Base-by-base conservation (phyloP, 75 land plant species). In the Azolla pinnata region DNA sequence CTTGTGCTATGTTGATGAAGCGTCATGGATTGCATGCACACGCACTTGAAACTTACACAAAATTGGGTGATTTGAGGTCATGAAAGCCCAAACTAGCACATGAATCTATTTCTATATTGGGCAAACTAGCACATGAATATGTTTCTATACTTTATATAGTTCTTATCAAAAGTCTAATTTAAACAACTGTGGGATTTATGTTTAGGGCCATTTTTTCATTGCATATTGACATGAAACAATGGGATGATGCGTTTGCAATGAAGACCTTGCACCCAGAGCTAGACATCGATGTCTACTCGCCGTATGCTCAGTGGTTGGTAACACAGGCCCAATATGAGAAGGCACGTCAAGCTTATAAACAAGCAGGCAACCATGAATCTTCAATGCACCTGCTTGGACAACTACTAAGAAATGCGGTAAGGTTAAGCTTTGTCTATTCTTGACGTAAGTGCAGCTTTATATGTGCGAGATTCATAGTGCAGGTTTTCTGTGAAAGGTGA, bases 241-340 rank as follows among this genome's bases (percentile, higher is more conserved):
- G 75, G 75, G 75, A 73, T 26, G 75, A 73, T 60, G 75, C 75
- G 17, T 73, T 73, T 59, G 60, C 75, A 52, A 33, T 67, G 33
- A 67, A 73, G 56, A 56, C 29, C 45, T 44, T 73, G 29, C 75
- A 73, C 42, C 75, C 65, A 17, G 75, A 73, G 29, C 50, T 73
- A 2, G 47, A 66, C 42, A 63, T 60, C n/a, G 50, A 66, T 45
- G 75, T 73, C 52, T 42, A 40, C 31, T 24, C 56, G 10, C 75
- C 70, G 2, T 73, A 73, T 47, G 75, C 75, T 10, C 56, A 66
- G 55, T 73, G 75, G 75, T 21, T 73, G 31, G 61, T 73, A 20
- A 32, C 60, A 27, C 55, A 57, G 16, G 69, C 53, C 52, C 75
- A 63, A n/a, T 67, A 51, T 34, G 64, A 73, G 21, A 53, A 66